Percentiles rank a stretch among this genome's conserved stretches.
Conservation (phyloP, 2,329 filamentous ascomycete species). For the Uncinocarpus reesii region DNA sequence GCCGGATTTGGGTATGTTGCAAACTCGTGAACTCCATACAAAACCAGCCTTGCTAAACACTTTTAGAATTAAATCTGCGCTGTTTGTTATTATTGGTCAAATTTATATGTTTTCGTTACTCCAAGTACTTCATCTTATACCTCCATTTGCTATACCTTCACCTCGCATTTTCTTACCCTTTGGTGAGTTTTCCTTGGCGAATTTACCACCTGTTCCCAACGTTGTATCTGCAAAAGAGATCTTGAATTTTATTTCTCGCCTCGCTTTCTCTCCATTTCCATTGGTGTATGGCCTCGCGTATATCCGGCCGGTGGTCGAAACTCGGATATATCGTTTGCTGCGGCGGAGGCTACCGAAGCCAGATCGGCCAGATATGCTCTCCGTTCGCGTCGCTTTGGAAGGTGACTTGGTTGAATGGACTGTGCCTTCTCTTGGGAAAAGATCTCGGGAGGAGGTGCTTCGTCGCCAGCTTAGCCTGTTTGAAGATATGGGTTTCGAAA, state of each 20-base stretch:
- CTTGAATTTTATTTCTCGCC: constrained; percentile 19
- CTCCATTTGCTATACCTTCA: constrained; percentile 26
- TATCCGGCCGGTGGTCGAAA: constrained; percentile 31
- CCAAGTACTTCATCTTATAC: constrained; percentile 35
- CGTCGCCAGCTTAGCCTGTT: constrained; percentile 29
- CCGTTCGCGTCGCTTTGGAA: constrained; percentile 34
- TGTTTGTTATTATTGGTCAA: constrained; percentile 33
- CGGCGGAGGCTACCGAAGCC: constrained; percentile 36
- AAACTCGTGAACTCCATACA: background rate
- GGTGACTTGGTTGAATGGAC: constrained; percentile 38
- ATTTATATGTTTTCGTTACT: constrained; percentile 36
- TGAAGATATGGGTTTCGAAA: constrained; percentile 32
- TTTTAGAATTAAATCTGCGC: constrained; percentile 26
- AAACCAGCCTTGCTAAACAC: constrained; percentile 16
- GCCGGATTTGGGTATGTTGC: constrained; percentile 25
- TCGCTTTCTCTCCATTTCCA: constrained; percentile 30
- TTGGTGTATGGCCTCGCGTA: constrained; percentile 30
- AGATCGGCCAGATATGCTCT: constrained; percentile 32
- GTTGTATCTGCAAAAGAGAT: constrained; percentile 24
- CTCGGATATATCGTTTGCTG: constrained; percentile 33
- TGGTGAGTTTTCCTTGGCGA: constrained; percentile 27
- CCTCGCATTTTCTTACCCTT: constrained; percentile 31
- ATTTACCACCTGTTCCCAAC: constrained; percentile 24
- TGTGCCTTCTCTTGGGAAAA: constrained; percentile 31
- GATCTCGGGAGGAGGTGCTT: constrained; percentile 32